Conservation (phyloP, 257 asterid species). For the Rubia yunnanensis region DNA sequence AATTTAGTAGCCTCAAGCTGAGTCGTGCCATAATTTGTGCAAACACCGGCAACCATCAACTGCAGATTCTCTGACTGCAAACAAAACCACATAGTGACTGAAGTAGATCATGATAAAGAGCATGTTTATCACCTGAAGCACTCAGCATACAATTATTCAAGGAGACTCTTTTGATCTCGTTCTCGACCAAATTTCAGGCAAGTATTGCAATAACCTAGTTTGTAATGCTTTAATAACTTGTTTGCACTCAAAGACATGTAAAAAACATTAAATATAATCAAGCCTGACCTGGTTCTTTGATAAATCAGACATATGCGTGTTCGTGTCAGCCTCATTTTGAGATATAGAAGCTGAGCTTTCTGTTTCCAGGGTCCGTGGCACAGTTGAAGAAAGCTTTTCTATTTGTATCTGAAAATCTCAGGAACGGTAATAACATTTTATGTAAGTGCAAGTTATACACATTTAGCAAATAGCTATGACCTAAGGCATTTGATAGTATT, state of each 20-base stretch:
- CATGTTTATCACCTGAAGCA: constrained; percentile 37
- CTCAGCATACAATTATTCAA: constrained; percentile 22
- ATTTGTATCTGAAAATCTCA: constrained; percentile 59
- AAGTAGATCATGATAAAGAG: constrained; percentile 18
- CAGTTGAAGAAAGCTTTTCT: constrained; percentile 44
- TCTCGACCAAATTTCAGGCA: constrained; percentile 47
- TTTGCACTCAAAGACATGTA: too few species aligned
- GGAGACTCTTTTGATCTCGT: constrained; percentile 41
- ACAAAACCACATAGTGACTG: too few species aligned
- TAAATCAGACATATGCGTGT: not conserved
- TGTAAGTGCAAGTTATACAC: constrained; percentile 23
- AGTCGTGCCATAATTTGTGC: too few species aligned
- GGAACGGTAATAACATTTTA: constrained; percentile 73
- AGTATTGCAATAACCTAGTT: not conserved
- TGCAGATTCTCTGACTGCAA: too few species aligned
- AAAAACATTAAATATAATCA: too few species aligned
- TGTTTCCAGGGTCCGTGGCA: constrained; percentile 49
- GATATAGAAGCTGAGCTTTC: not conserved
- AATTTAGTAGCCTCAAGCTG: too few species aligned
- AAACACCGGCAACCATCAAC: too few species aligned
- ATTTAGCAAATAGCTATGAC: too few species aligned
- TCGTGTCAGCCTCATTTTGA: not conserved
- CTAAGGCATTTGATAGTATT: not conserved
- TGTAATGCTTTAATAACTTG: too few species aligned
- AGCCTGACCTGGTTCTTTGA: not conserved